Conservation (phyloP, 768 basidiomycete species). For the Suillus tomentosus region DNA sequence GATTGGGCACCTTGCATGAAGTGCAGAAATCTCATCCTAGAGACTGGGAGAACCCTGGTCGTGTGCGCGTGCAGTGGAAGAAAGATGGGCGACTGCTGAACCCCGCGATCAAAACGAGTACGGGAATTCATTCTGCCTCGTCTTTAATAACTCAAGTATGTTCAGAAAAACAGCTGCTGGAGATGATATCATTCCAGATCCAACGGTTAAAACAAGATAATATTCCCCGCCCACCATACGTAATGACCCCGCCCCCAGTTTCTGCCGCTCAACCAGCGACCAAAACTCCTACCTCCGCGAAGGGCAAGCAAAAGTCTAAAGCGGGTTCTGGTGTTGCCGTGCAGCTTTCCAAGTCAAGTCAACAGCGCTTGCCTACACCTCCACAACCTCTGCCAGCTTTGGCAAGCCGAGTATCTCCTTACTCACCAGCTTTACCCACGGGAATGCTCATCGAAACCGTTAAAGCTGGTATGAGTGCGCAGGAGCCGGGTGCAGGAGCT, state of each 20-base stretch:
- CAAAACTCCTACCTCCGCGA: slow-evolving; percentile 34
- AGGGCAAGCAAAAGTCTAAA: slow-evolving; percentile 60
- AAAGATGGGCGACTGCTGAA: slow-evolving; percentile 72
- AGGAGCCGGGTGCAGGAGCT: slow-evolving; percentile 47
- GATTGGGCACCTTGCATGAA: slow-evolving; percentile 84
- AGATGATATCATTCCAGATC: slow-evolving; percentile 72
- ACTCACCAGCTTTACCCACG: slow-evolving; percentile 75
- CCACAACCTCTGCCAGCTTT: slow-evolving; percentile 77
- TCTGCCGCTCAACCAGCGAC: slow-evolving; percentile 32
- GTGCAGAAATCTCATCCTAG: slow-evolving; percentile 89
- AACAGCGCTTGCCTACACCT: slow-evolving; percentile 64
- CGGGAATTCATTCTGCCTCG: slow-evolving; percentile 29
- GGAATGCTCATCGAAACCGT: slow-evolving; percentile 83
- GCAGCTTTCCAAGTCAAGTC: slow-evolving; percentile 30
- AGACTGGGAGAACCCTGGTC: slow-evolving; percentile 98
- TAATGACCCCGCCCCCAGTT: slow-evolving; percentile 33
- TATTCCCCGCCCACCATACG: slow-evolving; percentile 66
- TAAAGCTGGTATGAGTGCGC: slow-evolving; percentile 81
- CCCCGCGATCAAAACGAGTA: slow-evolving; percentile 73
- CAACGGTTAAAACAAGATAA: slow-evolving; percentile 73
- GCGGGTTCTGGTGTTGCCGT: slow-evolving; percentile 35
- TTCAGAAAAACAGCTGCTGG: slow-evolving; percentile 78
- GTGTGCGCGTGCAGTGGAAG: slow-evolving; percentile 93
- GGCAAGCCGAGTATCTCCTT: slow-evolving; percentile 72
- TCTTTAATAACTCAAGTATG: neutral